A percentile compares a stretch with the other conserved stretches of the same genome.
phyloP scores from a whole-genome alignment of 2,329 filamentous ascomycete species.

The Neofusicoccum ribis region DNA sequence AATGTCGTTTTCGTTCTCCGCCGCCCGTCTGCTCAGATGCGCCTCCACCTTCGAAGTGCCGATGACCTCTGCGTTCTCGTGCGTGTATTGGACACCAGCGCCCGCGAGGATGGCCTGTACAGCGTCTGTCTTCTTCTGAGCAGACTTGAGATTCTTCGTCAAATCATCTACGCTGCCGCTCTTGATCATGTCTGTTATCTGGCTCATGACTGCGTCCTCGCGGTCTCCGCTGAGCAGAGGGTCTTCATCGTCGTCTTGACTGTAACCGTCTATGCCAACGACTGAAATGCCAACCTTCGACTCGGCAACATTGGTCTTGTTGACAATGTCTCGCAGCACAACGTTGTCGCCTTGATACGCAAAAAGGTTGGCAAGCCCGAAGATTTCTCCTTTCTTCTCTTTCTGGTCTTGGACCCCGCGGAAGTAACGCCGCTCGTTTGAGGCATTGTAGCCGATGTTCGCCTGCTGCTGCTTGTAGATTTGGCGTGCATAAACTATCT shows the following conservation, averaged over 20 bases:
- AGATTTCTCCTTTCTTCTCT: constrained; percentile 87
- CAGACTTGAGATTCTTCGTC: constrained; percentile 34
- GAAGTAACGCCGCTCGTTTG: constrained; percentile 90
- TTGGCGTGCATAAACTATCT: constrained; percentile 94
- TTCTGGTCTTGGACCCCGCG: constrained; percentile 85
- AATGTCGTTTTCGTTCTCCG: constrained; percentile 57
- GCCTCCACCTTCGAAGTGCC: constrained; percentile 92
- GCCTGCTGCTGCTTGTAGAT: constrained; percentile 99
- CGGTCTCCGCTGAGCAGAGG: constrained; percentile 43
- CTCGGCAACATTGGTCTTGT: constrained; percentile 97
- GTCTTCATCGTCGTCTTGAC: constrained; percentile 49
- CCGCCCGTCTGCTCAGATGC: constrained; percentile 74
- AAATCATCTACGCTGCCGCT: constrained; percentile 32
- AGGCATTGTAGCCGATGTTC: constrained; percentile 94
- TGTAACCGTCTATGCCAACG: constrained; percentile 70
- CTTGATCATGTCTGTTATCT: constrained; percentile 66
- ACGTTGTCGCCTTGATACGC: constrained; percentile 77
- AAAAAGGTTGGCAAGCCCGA: constrained; percentile 85
- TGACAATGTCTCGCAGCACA: constrained; percentile 90
- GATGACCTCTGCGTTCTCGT: constrained; percentile 94
- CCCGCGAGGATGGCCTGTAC: constrained; percentile 85
- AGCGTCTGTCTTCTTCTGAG: constrained; percentile 60
- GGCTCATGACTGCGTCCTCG: constrained; percentile 68
- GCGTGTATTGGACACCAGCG: constrained; percentile 90
- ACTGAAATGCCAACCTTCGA: constrained; percentile 81